Base-by-base conservation (phyloP, 2,329 filamentous ascomycete species). In the Aspergillus luchuensis region DNA sequence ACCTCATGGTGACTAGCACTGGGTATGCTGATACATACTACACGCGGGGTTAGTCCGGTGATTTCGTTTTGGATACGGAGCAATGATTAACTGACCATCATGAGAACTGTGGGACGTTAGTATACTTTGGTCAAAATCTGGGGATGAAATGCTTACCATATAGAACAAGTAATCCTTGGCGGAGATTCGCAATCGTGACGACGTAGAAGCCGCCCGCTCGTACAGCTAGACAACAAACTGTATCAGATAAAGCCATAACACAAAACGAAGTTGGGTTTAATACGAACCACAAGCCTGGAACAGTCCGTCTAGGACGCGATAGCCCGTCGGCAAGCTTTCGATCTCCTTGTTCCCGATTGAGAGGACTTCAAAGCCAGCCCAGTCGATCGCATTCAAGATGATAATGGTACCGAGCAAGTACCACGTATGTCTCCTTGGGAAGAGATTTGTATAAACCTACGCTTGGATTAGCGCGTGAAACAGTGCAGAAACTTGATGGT, bases 121-220 rank as follows among this genome's bases (percentile, higher is more conserved):
- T 36, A 36, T 47, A 15, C 11, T 49, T n/a, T 11, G 13, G n/a
- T 5, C 2, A 8, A 53, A 19, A 8, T 2, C 25, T 15, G 2
- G 15, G 5, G 52, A 2, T 28, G 8, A 5, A 36, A 4, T 8
- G 3, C 67, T 57, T 62, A 71, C 71, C 65, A 59, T 74, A 74
- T 23, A 74, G 59, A 48, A 74, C 71, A 30, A 74, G 68, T 2
- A 74, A 59, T 1, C 72, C 71, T 47, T 74, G 72, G 8, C 85
- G 25, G 85, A 86, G 77, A 1, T 80, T 76, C 3, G 85, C 76
- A 49, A 90, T 87, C 1, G 81, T 79, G 30, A 90, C 84, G 21
- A 90, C 84, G 54, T 88, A 88, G 65, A 89, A 89, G 0, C 88
- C 88, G 15, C 86, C 86, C 8, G 85, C 85, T 6, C 88, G 83